Conservation (phyloP, 2,329 filamentous ascomycete species). For the Cladosporium phlei region DNA sequence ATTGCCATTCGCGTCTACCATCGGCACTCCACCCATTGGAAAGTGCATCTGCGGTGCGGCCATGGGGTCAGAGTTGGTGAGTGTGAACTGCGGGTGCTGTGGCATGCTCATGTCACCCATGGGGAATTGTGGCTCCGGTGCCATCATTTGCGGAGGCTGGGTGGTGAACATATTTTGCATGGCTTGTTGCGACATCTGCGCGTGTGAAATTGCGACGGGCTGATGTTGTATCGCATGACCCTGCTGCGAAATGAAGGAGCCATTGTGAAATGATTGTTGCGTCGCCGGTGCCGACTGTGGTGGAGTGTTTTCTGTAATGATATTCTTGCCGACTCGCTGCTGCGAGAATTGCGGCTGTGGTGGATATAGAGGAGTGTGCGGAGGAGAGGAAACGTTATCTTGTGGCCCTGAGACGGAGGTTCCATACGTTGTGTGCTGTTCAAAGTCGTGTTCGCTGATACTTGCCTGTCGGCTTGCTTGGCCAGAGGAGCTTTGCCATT, state of each 20-base stretch:
- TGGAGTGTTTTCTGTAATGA: constrained; percentile 43
- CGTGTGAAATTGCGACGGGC: constrained; percentile 14
- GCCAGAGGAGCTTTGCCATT: constrained; percentile 35
- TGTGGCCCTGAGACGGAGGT: constrained; percentile 17
- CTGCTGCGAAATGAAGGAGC: constrained; percentile 28
- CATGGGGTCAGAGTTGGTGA: constrained; percentile 5
- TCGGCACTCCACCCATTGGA: constrained; percentile 17
- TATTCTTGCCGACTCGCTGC: constrained; percentile 29
- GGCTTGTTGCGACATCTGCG: constrained; percentile 16
- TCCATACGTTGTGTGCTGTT: neutral
- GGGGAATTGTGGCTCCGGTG: constrained; percentile 16
- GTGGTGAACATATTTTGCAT: constrained; percentile 16
- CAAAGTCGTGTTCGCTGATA: constrained; percentile 34
- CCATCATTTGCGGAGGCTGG: constrained; percentile 11
- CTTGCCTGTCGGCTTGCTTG: constrained; percentile 36
- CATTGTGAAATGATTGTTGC: constrained; percentile 42
- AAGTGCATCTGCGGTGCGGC: constrained; percentile 1
- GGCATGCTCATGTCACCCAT: constrained; percentile 14
- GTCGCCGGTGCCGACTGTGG: constrained; percentile 48
- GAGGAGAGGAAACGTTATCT: constrained; percentile 40
- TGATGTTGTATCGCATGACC: constrained; percentile 16
- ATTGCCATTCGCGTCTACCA: constrained; percentile 18
- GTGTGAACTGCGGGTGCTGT: constrained; percentile 8
- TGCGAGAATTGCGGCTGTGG: constrained; percentile 23
- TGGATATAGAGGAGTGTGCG: constrained; percentile 38